Conservation (phyloP, 805 yeast genomes). For the Grigorovia jiainica region DNA sequence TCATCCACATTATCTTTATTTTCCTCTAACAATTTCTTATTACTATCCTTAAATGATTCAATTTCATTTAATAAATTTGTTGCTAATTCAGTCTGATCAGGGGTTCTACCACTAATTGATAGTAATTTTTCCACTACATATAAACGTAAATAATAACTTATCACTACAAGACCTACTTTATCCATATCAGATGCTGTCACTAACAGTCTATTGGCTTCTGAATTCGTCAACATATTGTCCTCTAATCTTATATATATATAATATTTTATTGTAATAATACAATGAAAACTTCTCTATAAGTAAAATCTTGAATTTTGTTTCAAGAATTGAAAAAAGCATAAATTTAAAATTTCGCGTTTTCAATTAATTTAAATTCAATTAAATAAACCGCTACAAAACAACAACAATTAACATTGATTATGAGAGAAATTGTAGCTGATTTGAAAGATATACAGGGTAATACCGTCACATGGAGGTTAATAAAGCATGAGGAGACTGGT, state of each 20-base stretch:
- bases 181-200: slow-evolving; percentile 20
- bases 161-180: slow-evolving; percentile 15
- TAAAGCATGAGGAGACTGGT: slow-evolving; percentile 17
- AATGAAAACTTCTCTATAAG: too few relatives aligned
- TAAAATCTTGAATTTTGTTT: too few relatives aligned
- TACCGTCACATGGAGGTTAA: slow-evolving; percentile 12
- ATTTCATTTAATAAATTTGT: slow-evolving; percentile 57
- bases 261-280: too few relatives aligned
- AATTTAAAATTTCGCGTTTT: too few relatives aligned
- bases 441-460: slow-evolving; percentile 3
- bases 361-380: too few relatives aligned
- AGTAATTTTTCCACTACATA: slow-evolving; percentile 70
- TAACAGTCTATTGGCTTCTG: slow-evolving; percentile 11
- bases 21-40: slow-evolving; percentile 8
- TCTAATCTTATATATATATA: too few relatives aligned
- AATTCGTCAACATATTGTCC: too few relatives aligned
- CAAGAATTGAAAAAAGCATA: too few relatives aligned
- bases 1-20: slow-evolving; percentile 9
- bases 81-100: slow-evolving; percentile 52
- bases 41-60: slow-evolving; percentile 42
- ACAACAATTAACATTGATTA: too few relatives aligned
- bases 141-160: slow-evolving; percentile 32
- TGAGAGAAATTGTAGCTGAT: not conserved
- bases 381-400: too few relatives aligned
- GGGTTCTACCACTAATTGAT: slow-evolving; percentile 45